These are phyloP conservation scores for Fusarium floridanum DNA, from an alignment of 2,329 filamentous ascomycete genomes.

Conservation along the genomic window DNA sequence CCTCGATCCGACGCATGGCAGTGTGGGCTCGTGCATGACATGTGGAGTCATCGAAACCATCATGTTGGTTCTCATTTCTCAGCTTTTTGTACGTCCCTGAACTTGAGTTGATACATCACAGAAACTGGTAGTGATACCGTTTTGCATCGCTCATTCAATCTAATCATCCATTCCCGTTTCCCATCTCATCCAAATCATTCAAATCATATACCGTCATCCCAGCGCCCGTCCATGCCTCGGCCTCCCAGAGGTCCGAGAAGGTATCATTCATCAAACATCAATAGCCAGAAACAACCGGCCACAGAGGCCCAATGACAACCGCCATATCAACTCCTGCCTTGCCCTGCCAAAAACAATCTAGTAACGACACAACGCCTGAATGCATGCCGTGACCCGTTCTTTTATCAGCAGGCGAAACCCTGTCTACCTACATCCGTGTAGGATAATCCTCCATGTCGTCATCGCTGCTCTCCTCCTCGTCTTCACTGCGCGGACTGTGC, in stretches of 20 bases:
- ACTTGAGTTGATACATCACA: neutral
- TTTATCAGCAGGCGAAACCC: neutral
- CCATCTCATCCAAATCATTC: conserved; percentile 21
- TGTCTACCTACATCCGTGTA: conserved; percentile 38
- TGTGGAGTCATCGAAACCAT: neutral
- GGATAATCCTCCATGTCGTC: conserved; percentile 66
- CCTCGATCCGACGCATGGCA: conserved; percentile 2
- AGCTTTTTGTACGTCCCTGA: neutral
- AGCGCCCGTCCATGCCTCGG: conserved; percentile 41
- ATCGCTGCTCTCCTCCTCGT: conserved; percentile 64
- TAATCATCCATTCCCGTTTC: conserved; percentile 29
- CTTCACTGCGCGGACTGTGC: conserved; percentile 65
- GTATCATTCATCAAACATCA: conserved; percentile 43
- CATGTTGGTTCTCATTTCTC: neutral
- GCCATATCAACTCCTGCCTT: conserved; percentile 45
- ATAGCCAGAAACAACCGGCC: conserved; percentile 32
- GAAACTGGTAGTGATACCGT: conserved; percentile 37
- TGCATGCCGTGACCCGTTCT: conserved; percentile 36
- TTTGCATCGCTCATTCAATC: conserved; percentile 45
- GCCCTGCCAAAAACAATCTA: conserved; percentile 41
- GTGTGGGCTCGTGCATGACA: neutral
- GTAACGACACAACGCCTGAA: conserved; percentile 48
- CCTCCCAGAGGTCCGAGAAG: conserved; percentile 44
- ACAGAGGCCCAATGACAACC: conserved; percentile 39
- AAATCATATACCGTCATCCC: conserved; percentile 21